phyloP scores from a whole-genome alignment of 83 land plant genomes.

The Diphasiastrum complanatum region DNA sequence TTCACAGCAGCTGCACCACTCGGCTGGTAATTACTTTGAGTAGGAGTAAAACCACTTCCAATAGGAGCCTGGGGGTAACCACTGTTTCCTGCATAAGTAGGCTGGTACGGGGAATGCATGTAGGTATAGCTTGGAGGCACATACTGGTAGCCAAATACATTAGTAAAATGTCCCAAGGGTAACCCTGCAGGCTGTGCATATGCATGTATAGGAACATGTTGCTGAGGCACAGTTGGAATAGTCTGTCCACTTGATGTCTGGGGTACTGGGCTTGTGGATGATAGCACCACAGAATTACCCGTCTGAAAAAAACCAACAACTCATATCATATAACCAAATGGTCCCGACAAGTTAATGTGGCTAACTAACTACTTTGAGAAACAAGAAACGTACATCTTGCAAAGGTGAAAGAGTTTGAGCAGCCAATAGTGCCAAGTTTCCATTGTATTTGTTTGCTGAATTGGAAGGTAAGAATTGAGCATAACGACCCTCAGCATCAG shows the following conservation, averaged over 20 bases:
- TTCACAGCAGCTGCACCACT: constrained; percentile 6
- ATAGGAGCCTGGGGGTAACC: not conserved
- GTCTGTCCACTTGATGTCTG: not conserved
- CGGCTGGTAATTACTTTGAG: no score
- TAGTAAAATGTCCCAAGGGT: not conserved
- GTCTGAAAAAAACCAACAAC: no score
- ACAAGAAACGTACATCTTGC: no score
- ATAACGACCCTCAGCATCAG: not conserved
- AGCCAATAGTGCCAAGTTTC: not conserved
- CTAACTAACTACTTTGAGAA: no score
- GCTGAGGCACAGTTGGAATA: not conserved
- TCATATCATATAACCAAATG: no score
- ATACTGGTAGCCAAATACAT: constrained; percentile 8
- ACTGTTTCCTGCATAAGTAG: not conserved
- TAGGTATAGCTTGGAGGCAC: constrained; percentile 13
- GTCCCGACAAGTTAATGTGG: no score
- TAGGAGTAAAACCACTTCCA: no score
- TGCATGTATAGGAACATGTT: no score
- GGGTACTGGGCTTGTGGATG: not conserved
- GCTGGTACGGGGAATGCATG: constrained; percentile 6
- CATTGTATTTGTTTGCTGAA: not conserved
- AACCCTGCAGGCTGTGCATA: constrained; percentile 1
- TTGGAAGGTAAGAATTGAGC: not conserved
- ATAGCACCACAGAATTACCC: not conserved
- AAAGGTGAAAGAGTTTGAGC: not conserved